A percentile compares a stretch with the other conserved stretches of the same genome.
Evolutionary conservation across 1,284 basidiomycete species (phyloP).

Genomic region (Cryptococcus sp.): DNA sequence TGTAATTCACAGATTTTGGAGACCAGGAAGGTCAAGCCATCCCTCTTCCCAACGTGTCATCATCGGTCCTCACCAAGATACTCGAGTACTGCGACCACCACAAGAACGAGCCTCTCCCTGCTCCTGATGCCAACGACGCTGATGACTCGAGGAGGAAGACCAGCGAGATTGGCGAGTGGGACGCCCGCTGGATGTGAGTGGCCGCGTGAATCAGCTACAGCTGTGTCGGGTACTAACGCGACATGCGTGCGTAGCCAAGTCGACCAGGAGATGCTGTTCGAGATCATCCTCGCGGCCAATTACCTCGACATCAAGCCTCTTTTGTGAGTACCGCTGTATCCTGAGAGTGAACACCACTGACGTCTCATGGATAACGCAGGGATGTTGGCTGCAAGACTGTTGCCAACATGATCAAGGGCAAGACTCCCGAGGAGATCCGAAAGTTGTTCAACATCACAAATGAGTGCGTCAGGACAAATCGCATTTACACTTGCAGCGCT

Average conservation of each 20-base stretch:
- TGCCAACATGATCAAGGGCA: slow-evolving; percentile 95
- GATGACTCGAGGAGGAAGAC: slow-evolving; percentile 97
- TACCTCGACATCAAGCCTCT: slow-evolving; percentile 99
- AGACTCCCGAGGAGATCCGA: slow-evolving; percentile 85
- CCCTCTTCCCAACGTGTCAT: slow-evolving; percentile 94
- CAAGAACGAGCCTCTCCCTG: slow-evolving; percentile 91
- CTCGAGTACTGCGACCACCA: slow-evolving; percentile 99
- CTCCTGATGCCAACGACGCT: slow-evolving; percentile 69
- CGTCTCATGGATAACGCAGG: slow-evolving; percentile 54
- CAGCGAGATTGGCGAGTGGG: slow-evolving; percentile 98
- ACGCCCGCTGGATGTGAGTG: slow-evolving; percentile 83
- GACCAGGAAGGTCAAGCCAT: slow-evolving; percentile 86
- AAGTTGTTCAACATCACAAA: slow-evolving; percentile 94
- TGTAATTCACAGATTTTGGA: slow-evolving; percentile 71
- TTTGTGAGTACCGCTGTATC: slow-evolving; percentile 65
- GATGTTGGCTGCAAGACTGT: slow-evolving; percentile 99
- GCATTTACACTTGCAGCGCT: slow-evolving; percentile 8
- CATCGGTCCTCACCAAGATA: slow-evolving; percentile 96
- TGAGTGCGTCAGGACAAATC: slow-evolving; percentile 58
- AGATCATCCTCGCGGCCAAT: slow-evolving; percentile 99
- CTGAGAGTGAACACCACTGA: neutral
- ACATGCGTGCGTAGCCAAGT: slow-evolving; percentile 52
- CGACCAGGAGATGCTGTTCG: slow-evolving; percentile 85
- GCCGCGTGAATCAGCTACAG: neutral
- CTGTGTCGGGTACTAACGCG: neutral